A percentile compares a stretch with the other conserved stretches of the same genome.
Conservation (phyloP, 805 yeast genomes). For the Scheffersomyces lignosus region DNA sequence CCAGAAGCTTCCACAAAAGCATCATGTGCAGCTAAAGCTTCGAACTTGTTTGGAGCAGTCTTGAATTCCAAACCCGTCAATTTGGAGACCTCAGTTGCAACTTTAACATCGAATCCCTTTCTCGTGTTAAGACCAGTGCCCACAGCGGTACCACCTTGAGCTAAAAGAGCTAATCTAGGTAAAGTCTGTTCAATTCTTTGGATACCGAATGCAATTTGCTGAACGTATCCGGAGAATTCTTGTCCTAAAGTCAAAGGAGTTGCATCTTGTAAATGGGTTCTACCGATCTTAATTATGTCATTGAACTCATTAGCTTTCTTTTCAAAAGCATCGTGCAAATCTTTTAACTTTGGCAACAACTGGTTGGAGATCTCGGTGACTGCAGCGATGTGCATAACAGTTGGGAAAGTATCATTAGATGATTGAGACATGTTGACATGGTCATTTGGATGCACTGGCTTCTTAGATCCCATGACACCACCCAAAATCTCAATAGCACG, state of each 20-base stretch:
- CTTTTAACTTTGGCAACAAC: slow-evolving; percentile 32
- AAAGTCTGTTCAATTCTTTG: slow-evolving; percentile 31
- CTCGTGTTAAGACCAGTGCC: slow-evolving; percentile 41
- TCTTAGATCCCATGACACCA: slow-evolving; percentile 36
- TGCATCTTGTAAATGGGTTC: slow-evolving; percentile 43
- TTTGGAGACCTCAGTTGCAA: slow-evolving; percentile 33
- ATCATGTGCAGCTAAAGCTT: slow-evolving; percentile 43
- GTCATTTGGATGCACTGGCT: slow-evolving; percentile 41
- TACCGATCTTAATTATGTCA: slow-evolving; percentile 38
- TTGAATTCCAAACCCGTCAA: slow-evolving; percentile 33
- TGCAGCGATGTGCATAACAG: slow-evolving; percentile 45
- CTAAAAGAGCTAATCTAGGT: slow-evolving; percentile 34
- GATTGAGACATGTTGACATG: slow-evolving; percentile 42
- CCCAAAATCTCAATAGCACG: slow-evolving; percentile 41
- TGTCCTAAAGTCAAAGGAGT: slow-evolving; percentile 43
- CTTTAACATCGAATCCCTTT: slow-evolving; percentile 35
- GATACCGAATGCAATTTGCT: slow-evolving; percentile 36
- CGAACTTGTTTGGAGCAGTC: slow-evolving; percentile 43
- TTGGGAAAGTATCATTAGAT: slow-evolving; percentile 41
- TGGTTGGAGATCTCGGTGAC: slow-evolving; percentile 30
- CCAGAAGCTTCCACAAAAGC: slow-evolving; percentile 43
- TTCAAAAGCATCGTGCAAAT: slow-evolving; percentile 33
- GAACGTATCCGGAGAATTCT: slow-evolving; percentile 41
- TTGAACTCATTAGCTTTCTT: slow-evolving; percentile 31
- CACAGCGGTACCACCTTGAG: slow-evolving; percentile 45